These are phyloP conservation scores for Taphrina flavorubra DNA, from an alignment of 1,139 yeast genomes.

Conservation along the genomic window DNA sequence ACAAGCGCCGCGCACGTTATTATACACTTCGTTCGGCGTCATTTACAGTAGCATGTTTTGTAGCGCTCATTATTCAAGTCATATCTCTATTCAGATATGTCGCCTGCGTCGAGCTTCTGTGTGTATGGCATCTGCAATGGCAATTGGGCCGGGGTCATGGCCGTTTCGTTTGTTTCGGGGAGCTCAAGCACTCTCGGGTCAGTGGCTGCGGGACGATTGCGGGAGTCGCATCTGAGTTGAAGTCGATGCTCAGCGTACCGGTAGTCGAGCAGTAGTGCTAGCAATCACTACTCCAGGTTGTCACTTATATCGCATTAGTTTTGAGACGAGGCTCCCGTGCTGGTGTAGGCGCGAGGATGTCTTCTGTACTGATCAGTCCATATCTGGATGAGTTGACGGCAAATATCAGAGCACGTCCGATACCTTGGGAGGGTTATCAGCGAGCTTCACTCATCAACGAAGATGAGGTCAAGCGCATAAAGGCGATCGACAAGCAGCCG, in stretches of 20 bases:
- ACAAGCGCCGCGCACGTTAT: slow-evolving; percentile 5
- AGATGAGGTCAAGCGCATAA: slow-evolving; percentile 70
- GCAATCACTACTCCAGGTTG: background rate
- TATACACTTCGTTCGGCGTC: slow-evolving; percentile 5
- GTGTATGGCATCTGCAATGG: background rate
- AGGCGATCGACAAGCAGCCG: slow-evolving; percentile 62
- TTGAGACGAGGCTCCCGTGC: background rate
- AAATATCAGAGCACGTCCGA: slow-evolving; percentile 77
- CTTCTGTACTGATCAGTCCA: slow-evolving; percentile 60
- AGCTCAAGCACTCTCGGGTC: background rate
- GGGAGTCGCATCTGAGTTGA: background rate
- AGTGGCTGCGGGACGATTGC: background rate
- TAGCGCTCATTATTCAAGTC: no score
- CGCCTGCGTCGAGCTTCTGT: background rate
- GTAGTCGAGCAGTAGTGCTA: no score
- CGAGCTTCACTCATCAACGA: slow-evolving; percentile 71
- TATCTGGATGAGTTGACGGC: slow-evolving; percentile 75
- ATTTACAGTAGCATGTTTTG: background rate
- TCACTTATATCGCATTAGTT: background rate
- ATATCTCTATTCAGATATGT: no score
- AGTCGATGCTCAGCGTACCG: background rate
- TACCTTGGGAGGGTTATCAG: slow-evolving; percentile 92
- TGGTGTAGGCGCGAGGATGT: slow-evolving; percentile 14
- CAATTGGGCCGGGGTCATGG: background rate
- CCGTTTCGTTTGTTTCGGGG: background rate